phyloP scores from a whole-genome alignment of 163 green algal species.

The Scenedesmus sp. region DNA sequence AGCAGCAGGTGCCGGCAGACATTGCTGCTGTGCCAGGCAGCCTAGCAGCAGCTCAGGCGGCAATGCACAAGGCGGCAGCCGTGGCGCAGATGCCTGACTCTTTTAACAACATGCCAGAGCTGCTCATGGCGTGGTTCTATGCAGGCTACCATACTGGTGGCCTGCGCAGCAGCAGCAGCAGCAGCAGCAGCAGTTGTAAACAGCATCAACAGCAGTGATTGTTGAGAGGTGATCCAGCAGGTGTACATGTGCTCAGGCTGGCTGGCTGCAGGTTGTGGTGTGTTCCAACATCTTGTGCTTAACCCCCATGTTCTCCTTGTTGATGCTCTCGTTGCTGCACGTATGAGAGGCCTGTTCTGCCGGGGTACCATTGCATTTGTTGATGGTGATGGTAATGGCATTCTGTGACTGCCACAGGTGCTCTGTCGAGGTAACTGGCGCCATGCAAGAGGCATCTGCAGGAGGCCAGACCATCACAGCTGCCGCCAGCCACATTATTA shows the following conservation, averaged over 20 bases:
- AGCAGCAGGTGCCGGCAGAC: conserved; percentile 19
- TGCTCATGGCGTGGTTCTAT: conserved; percentile 51
- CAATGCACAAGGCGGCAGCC: conserved; percentile 18
- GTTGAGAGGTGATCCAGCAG: neutral
- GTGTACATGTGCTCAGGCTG: neutral
- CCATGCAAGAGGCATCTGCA: no score
- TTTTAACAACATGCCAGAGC: conserved; percentile 20
- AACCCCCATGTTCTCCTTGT: no score
- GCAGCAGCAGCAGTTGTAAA: neutral
- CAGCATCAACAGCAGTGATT: neutral
- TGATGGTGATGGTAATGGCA: no score
- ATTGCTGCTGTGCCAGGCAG: neutral
- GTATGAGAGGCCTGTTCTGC: no score
- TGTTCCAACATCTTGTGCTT: neutral
- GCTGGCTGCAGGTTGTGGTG: neutral
- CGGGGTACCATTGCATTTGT: no score
- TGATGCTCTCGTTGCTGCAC: no score
- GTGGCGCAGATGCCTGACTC: neutral
- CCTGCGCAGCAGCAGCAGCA: neutral
- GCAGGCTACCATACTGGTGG: conserved; percentile 28
- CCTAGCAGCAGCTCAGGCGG: neutral
- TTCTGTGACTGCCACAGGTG: no score
- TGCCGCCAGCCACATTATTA: no score
- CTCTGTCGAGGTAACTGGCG: no score
- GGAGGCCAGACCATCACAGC: no score